Evolutionary conservation across 1,139 yeast species (phyloP), one percentile per base, ranked within the genome.

Genomic region (Candida sanyaensis): DNA sequence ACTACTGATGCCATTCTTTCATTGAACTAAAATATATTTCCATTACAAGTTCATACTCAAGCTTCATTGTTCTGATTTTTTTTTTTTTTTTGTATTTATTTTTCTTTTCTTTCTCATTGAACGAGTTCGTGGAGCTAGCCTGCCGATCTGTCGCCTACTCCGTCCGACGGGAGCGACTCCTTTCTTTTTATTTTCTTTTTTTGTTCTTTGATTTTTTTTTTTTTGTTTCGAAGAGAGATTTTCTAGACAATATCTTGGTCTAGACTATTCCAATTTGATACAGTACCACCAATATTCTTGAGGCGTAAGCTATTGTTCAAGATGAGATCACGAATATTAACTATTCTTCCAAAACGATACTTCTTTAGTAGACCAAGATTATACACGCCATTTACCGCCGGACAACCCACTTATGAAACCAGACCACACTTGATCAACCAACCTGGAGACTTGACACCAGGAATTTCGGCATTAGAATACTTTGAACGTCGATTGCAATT

Each of bases 321-420:
- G n/a, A n/a, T n/a, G n/a, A n/a, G n/a, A n/a, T n/a, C n/a, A n/a
- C n/a, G n/a, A n/a, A n/a, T n/a, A 17, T 17, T 17, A 17, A 17
- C 21, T 5, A 8, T 13, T 36, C 9, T 34, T 5, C 41, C 46
- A 38, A 47, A 36, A 41, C 37, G 54, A 28, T 41, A 46, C 30
- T 23, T 51, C 17, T 44, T 44, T 11, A 44, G 54, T 4, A 37
- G 49, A 13, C 50, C 64, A 21, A 55, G 72, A 43, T 54, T 63
- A 6, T 46, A 44, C 3, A 47, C 57, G 2, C 61, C 71, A 1
- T 64, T 73, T 49, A 63, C 66, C 30, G 71, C 90, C 2, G 98
- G 98, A 1, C 99, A 93, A 65, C 95, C 98, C 0, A 73, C 89
- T 7, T 81, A 78, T 60, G 97, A 90, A 60, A 91, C 96, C 0